A percentile compares a stretch with the other conserved stretches of the same genome.
These are phyloP conservation scores for Cryptosporidium baileyi DNA, from an alignment of 169 alveolate species.

Conservation along the genomic window DNA sequence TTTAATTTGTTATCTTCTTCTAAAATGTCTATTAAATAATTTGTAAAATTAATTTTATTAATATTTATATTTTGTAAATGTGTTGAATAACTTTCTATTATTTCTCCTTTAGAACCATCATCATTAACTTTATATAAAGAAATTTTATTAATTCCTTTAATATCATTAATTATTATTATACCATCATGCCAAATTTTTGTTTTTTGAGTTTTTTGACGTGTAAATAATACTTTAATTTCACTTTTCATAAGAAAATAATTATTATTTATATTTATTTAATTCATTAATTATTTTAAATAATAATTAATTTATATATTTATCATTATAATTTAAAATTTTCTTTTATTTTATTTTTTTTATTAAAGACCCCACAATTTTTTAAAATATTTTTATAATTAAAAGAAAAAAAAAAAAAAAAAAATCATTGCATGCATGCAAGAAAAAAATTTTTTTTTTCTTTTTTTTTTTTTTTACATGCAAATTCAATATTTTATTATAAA, in stretches of 20 bases:
- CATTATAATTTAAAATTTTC: not conserved
- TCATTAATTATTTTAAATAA: too few relatives aligned
- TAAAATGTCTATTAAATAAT: not conserved
- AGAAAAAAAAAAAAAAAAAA: too few relatives aligned
- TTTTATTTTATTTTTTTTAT: too few relatives aligned
- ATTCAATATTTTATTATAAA: not conserved
- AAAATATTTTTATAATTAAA: too few relatives aligned
- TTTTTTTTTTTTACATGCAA: too few relatives aligned
- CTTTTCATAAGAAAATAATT: too few relatives aligned
- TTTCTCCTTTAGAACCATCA: not conserved
- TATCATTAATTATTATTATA: not conserved
- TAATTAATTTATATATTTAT: too few relatives aligned
- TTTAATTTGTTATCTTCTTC: not conserved
- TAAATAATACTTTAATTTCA: constrained; percentile 30
- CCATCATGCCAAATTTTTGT: constrained; percentile 67
- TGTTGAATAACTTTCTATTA: constrained; percentile 30
- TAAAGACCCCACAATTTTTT: too few relatives aligned
- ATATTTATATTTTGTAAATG: not conserved
- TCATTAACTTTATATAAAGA: constrained; percentile 35
- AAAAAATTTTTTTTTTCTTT: too few relatives aligned
- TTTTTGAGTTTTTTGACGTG: constrained; percentile 67
- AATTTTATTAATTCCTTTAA: constrained; percentile 12
- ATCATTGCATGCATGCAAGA: too few relatives aligned
- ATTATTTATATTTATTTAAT: too few relatives aligned
- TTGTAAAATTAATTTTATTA: constrained; percentile 14